phyloP scores from a whole-genome alignment of 192 early-diverging fungal species.

The Gonapodya prolifera region DNA sequence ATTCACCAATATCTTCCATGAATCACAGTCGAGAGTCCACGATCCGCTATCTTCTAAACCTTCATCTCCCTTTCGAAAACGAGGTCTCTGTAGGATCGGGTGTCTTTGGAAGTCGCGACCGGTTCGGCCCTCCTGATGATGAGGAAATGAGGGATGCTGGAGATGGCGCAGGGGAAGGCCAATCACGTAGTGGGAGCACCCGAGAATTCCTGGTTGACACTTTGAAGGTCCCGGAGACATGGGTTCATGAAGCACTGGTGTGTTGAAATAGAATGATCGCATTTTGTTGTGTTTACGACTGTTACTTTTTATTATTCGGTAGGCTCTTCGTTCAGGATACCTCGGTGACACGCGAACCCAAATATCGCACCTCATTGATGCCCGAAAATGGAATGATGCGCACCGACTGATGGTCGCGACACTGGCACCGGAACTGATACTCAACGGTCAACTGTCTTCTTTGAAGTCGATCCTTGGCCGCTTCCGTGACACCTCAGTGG shows the following conservation, averaged over 20 bases:
- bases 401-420: background rate
- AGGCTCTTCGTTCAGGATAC: background rate
- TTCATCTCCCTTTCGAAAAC: conserved; percentile 24
- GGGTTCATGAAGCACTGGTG: conserved; percentile 54
- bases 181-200: too few species aligned
- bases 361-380: background rate
- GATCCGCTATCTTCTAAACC: conserved; percentile 26
- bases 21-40: conserved; percentile 26
- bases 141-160: conserved; percentile 16
- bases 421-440: background rate
- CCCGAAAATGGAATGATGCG: background rate
- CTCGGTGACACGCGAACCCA: background rate
- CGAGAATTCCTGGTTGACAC: conserved; percentile 44
- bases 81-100: conserved; percentile 15
- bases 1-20: conserved; percentile 3
- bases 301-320: background rate
- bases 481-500: background rate
- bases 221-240: conserved; percentile 45
- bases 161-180: too few species aligned
- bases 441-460: background rate
- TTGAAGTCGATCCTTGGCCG: background rate
- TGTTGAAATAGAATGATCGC: conserved; percentile 6
- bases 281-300: too few species aligned
- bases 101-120: background rate
- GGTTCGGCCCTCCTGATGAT: background rate